Conservation (phyloP, 2,329 filamentous ascomycete genomes). For the Teratosphaeria gauchensis region DNA sequence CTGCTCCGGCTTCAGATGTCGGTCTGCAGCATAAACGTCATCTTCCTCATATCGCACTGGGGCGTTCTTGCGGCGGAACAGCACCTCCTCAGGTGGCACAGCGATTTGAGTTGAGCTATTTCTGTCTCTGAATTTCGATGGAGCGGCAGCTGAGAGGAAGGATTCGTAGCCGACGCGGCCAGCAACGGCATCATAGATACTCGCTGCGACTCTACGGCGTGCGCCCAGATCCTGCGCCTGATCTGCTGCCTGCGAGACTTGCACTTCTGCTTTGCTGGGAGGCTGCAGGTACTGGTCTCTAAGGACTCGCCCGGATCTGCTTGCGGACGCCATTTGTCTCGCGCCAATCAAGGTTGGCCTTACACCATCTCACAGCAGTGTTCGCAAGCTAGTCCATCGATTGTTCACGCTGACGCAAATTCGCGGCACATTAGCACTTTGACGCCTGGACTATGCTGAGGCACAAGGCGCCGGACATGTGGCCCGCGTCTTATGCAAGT, state of each 20-base stretch:
- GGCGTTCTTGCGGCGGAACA: slow-evolving; percentile 56
- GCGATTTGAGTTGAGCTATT: slow-evolving; percentile 24
- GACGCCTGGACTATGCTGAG: background rate
- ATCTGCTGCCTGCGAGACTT: background rate
- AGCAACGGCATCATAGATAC: slow-evolving; percentile 64
- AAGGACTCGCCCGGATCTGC: background rate
- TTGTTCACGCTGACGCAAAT: background rate
- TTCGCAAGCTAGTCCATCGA: background rate
- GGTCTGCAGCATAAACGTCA: slow-evolving; percentile 61
- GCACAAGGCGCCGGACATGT: background rate
- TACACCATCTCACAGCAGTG: background rate
- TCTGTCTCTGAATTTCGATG: slow-evolving; percentile 20
- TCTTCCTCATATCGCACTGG: slow-evolving; percentile 60
- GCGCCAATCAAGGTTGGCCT: background rate
- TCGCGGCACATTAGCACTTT: too few relatives aligned
- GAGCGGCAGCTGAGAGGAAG: slow-evolving; percentile 30
- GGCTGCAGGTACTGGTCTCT: background rate
- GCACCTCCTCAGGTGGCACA: slow-evolving; percentile 58
- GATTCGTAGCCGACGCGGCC: slow-evolving; percentile 40
- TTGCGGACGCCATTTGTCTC: background rate
- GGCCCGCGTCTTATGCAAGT: background rate
- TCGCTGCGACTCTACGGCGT: slow-evolving; percentile 23
- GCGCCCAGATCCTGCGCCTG: background rate
- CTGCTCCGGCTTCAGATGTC: slow-evolving; percentile 40
- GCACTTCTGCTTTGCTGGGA: background rate